Percentiles rank a stretch among this genome's conserved stretches.
Conservation (phyloP, 768 basidiomycete genomes). For the Tulasnella sp. region DNA sequence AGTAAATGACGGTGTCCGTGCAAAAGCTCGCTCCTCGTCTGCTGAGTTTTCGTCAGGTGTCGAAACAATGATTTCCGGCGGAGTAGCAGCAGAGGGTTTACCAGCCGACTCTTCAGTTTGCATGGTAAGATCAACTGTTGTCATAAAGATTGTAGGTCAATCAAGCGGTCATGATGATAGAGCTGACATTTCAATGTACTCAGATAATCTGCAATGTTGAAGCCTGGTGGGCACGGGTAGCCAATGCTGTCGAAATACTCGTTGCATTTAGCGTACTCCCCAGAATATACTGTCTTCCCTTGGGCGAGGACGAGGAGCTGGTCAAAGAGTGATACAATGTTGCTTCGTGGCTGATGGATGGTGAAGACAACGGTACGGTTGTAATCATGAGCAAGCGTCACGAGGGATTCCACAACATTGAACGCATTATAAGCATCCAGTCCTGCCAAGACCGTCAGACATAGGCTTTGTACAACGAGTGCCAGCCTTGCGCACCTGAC, state of each 20-base stretch:
- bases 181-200: constrained; percentile 59
- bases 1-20: constrained; percentile 13
- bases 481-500: constrained; percentile 50
- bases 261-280: constrained; percentile 62
- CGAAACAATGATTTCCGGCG: constrained; percentile 15
- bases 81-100: constrained; percentile 21
- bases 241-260: constrained; percentile 73
- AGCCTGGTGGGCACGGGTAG: constrained; percentile 79
- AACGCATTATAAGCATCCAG: constrained; percentile 92
- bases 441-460: constrained; percentile 35
- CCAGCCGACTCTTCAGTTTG: constrained; percentile 33
- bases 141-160: not conserved
- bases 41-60: constrained; percentile 35
- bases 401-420: constrained; percentile 86
- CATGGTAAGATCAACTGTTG: constrained; percentile 61
- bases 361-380: constrained; percentile 95
- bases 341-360: constrained; percentile 95
- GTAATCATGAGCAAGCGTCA: constrained; percentile 74
- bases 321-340: constrained; percentile 94
- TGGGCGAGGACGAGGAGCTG: constrained; percentile 75
- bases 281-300: constrained; percentile 79
- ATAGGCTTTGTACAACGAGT: not conserved
- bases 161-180: not conserved
- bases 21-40: constrained; percentile 59
- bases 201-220: constrained; percentile 94